Conservation (phyloP, 2,329 filamentous ascomycete genomes). For the Mollisia scopiformis region DNA sequence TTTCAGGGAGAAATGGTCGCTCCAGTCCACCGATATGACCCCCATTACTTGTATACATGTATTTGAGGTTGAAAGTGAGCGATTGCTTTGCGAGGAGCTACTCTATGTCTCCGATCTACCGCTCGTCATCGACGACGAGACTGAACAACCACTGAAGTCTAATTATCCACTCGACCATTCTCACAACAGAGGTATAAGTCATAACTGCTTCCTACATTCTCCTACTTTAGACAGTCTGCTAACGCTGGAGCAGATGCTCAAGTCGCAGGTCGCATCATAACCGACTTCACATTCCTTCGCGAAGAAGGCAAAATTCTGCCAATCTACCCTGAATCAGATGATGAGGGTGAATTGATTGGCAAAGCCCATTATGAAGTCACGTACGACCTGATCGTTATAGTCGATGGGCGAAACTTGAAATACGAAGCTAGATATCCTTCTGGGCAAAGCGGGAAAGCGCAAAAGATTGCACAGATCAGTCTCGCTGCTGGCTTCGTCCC, state of each 20-base stretch:
- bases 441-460: not conserved
- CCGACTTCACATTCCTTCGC: conserved; percentile 26
- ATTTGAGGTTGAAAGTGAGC: conserved; percentile 9
- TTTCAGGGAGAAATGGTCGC: conserved; percentile 15
- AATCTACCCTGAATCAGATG: not conserved
- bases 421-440: conserved; percentile 25
- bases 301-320: conserved; percentile 14
- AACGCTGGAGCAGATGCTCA: conserved; percentile 14
- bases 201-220: not conserved
- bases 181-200: conserved; percentile 14
- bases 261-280: conserved; percentile 18
- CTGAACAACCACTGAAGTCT: conserved; percentile 15
- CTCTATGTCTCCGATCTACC: conserved; percentile 22
- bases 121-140: no score
- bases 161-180: conserved; percentile 9
- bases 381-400: conserved; percentile 24
- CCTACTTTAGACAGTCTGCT: not conserved
- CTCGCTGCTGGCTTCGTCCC: conserved; percentile 27
- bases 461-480: conserved; percentile 14
- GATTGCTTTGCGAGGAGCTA: conserved; percentile 24
- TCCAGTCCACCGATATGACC: conserved; percentile 9
- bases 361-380: conserved; percentile 15
- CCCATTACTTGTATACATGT: conserved; percentile 12
- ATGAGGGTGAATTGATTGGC: not conserved
- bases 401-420: conserved; percentile 23